Evolutionary conservation across 768 basidiomycete genomes (phyloP).

Genomic region (Russula foetens): DNA sequence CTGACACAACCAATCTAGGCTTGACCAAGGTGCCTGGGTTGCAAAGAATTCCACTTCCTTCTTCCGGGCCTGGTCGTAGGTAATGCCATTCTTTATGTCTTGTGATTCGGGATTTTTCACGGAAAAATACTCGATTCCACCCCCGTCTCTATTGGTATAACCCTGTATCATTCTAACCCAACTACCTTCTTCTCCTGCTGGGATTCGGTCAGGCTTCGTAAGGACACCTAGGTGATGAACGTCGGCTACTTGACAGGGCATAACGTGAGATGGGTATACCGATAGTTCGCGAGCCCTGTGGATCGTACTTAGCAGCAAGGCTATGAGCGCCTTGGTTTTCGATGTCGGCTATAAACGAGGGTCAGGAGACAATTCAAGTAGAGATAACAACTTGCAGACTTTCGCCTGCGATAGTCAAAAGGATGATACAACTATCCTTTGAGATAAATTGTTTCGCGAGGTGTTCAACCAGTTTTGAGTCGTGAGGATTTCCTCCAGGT

Average conservation of each 20-base stretch:
- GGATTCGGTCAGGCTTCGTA: constrained; percentile 11
- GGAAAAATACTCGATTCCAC: constrained; percentile 7
- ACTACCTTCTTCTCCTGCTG: constrained; percentile 3
- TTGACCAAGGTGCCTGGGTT: constrained; percentile 5
- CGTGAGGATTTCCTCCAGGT: constrained; percentile 42
- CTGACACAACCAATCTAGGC: constrained; percentile 3
- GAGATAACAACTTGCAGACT: constrained; percentile 32
- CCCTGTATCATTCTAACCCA: constrained; percentile 7
- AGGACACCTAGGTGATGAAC: neutral
- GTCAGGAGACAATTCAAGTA: neutral
- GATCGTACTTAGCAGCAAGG: constrained; percentile 51
- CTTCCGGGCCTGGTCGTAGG: constrained; percentile 14
- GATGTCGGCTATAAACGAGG: constrained; percentile 49
- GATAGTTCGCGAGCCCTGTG: constrained; percentile 57
- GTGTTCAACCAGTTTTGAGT: constrained; percentile 54
- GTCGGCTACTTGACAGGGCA: neutral
- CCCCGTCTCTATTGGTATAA: neutral
- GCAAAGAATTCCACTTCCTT: constrained; percentile 14
- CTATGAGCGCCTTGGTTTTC: constrained; percentile 71
- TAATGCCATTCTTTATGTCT: constrained; percentile 13
- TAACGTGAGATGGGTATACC: constrained; percentile 36
- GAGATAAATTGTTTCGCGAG: constrained; percentile 53
- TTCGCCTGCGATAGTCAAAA: constrained; percentile 56
- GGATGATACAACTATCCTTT: constrained; percentile 53
- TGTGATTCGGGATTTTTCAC: constrained; percentile 18